Evolutionary conservation across 2,329 filamentous ascomycete species (phyloP), one percentile per base, ranked within the genome.

Genomic region (Aspergillus pseudoglaucus): DNA sequence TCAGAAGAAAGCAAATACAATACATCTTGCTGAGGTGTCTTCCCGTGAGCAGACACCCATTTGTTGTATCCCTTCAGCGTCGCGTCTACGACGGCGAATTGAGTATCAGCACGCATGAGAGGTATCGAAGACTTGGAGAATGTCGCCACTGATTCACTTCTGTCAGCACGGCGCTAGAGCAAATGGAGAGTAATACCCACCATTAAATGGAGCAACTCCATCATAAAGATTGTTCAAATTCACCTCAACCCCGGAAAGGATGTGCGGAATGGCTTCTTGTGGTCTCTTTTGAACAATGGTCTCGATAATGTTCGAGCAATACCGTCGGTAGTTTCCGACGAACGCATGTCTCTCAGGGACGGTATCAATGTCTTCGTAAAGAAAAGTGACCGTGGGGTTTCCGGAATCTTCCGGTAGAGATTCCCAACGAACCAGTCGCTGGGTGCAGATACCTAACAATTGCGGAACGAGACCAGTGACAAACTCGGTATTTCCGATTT

Each of bases 361-460:
- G 0, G 91, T 97, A 61, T 98, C 93, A 47, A 95, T 94, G 63
- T 98, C 93, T 61, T 97, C 90, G 59, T 90, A 78, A 1, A 98
- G 76, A 56, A 95, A 93, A 9, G 88, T 74, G 49, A 90, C 80
- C 0, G 87, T 90, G 2, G 87, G 78, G 58, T 96, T 85, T 42
- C 88, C 81, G 0, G 84, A 86, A 53, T 95, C 87, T 53, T 91
- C 84, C 0, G 90, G 88, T 2, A 97, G 73, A 53, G 80, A 84
- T 66, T 98, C 93, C 67, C 95, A 98, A 47, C 88, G 84, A 50
- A 97, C 78, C 46, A 97, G 75, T 48, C 94, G 81, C 41, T 85
- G 80, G 63, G 87, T 93, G 68, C 89, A 95, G 30, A 87, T 81
- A 62, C 94, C 86, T 18, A 97, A 72, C 42, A 97, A 76, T 3